Evolutionary conservation across 495 filamentous ascomycete genomes (phyloP).

Genomic region (Podospora australis): DNA sequence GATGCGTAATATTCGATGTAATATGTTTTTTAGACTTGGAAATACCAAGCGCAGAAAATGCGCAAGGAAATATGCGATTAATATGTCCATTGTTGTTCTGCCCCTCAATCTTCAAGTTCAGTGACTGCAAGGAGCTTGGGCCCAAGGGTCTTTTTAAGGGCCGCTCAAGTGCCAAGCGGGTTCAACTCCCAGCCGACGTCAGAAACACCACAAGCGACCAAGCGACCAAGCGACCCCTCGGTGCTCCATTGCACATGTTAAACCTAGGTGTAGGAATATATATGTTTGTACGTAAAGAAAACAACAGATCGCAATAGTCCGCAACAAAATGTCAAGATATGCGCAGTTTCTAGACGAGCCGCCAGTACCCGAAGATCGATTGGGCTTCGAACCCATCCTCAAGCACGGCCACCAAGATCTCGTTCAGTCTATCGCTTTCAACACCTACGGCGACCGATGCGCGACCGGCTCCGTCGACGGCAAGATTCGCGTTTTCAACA

Average conservation of each 20-base stretch:
- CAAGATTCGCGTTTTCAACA: constrained; percentile 85
- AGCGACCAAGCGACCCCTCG: no score
- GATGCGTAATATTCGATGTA: background rate
- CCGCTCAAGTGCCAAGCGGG: no score
- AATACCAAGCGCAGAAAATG: background rate
- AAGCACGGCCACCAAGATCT: constrained; percentile 62
- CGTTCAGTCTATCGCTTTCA: constrained; percentile 60
- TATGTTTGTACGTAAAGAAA: no score
- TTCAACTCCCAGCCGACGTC: background rate
- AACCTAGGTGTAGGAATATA: no score
- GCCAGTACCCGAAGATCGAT: constrained; percentile 69
- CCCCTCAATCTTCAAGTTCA: no score
- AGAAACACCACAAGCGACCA: no score
- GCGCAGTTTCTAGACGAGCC: constrained; percentile 66
- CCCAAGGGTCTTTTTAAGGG: constrained; percentile 6
- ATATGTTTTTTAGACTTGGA: background rate
- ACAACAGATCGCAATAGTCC: no score
- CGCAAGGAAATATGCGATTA: no score
- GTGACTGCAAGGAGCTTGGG: constrained; percentile 17
- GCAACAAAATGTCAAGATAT: no score
- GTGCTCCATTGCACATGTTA: no score
- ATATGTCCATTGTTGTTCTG: no score
- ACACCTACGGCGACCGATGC: constrained; percentile 83
- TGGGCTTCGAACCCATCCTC: constrained; percentile 42
- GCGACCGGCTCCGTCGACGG: constrained; percentile 90